These are phyloP conservation scores for Jimgerdemannia flammicorona DNA, from an alignment of 192 early-diverging fungal genomes.

Conservation along the genomic window DNA sequence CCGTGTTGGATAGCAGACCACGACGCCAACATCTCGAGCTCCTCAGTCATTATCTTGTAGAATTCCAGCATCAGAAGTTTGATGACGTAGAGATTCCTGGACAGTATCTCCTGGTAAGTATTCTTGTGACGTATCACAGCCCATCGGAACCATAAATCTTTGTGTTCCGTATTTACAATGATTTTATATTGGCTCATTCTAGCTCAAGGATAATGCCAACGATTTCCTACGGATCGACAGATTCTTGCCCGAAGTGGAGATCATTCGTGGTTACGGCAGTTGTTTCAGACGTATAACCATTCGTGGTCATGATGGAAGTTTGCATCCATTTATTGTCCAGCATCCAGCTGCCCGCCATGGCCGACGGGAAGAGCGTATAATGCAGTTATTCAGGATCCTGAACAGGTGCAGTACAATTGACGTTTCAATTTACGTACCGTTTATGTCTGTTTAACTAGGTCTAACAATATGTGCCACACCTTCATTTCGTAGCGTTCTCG, in stretches of 20 bases:
- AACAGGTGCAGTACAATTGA: conserved; percentile 49
- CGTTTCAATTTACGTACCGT: too few relatives aligned
- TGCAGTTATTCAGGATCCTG: conserved; percentile 91
- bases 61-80: conserved; percentile 98
- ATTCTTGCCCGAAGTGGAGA: conserved; percentile 88
- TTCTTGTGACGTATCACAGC: not conserved
- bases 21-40: conserved; percentile 78
- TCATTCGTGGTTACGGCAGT: conserved; percentile 70
- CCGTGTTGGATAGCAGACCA: conserved; percentile 80
- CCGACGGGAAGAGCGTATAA: conserved; percentile 91
- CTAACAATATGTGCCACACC: too few relatives aligned
- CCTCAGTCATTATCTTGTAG: conserved; percentile 89
- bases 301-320: conserved; percentile 86
- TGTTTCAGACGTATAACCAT: conserved; percentile 81
- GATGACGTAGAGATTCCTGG: conserved; percentile 99
- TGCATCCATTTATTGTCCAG: conserved; percentile 92
- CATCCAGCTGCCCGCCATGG: conserved; percentile 87
- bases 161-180: too few relatives aligned
- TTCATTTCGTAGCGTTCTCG: conserved; percentile 54
- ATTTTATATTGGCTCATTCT: not conserved
- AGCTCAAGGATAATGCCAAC: conserved; percentile 67
- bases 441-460: too few relatives aligned
- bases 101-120: conserved; percentile 82
- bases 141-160: too few relatives aligned
- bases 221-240: conserved; percentile 96